Evolutionary conservation across 176 grass and related monocot genomes (phyloP).

Genomic region (Oryza punctata): DNA sequence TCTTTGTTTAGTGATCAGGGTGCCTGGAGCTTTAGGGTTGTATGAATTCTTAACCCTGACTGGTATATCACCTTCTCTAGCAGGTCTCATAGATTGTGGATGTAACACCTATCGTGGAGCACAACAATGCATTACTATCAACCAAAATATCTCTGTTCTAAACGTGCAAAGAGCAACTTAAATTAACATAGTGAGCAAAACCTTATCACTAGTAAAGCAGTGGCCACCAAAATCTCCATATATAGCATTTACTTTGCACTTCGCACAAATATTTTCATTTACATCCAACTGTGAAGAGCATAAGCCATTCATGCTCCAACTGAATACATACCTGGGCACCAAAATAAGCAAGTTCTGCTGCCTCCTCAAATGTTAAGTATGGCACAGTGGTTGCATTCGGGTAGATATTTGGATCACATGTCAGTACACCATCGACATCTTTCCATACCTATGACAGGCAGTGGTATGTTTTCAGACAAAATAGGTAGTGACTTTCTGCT

Average conservation of each 20-base stretch:
- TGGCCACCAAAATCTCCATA: not conserved
- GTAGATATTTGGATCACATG: constrained; percentile 95
- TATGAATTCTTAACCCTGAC: constrained; percentile 99
- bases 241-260: not conserved
- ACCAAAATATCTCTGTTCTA: constrained; percentile 8
- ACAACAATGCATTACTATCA: constrained; percentile 18
- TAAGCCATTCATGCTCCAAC: not conserved
- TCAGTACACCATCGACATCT: constrained; percentile 96
- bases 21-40: constrained; percentile 90
- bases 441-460: constrained; percentile 74
- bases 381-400: constrained; percentile 76
- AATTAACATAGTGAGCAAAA: not conserved
- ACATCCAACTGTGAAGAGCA: not conserved
- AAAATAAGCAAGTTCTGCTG: constrained; percentile 96
- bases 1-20: constrained; percentile 88
- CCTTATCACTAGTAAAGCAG: not conserved
- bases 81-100: constrained; percentile 94
- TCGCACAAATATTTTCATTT: not conserved
- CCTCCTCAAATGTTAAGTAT: constrained; percentile 94
- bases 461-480: constrained; percentile 23
- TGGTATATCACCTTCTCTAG: constrained; percentile 89
- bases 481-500: not conserved
- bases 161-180: not conserved
- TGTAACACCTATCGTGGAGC: constrained; percentile 67
- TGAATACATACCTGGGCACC: constrained; percentile 71